Conservation (phyloP, 768 basidiomycete genomes). For the Holtermanniella nyarrowii region DNA sequence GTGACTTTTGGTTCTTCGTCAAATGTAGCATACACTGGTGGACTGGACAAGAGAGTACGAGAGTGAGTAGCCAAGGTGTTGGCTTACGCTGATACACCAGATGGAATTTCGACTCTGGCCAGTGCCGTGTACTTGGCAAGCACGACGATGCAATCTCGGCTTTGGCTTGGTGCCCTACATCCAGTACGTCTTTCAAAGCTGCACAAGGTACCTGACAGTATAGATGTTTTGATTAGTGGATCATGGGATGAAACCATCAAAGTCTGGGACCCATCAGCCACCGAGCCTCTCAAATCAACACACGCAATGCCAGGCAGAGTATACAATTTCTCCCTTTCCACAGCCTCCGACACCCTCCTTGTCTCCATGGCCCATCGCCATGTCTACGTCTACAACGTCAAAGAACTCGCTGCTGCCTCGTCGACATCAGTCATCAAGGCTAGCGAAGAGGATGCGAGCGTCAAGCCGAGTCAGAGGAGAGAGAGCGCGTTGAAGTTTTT, state of each 20-base stretch:
- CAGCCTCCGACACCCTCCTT: slow-evolving; percentile 67
- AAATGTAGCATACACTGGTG: slow-evolving; percentile 67
- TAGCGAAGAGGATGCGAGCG: slow-evolving; percentile 35
- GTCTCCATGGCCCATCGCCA: slow-evolving; percentile 86
- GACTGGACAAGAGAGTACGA: slow-evolving; percentile 70
- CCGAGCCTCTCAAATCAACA: slow-evolving; percentile 51
- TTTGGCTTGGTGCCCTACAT: slow-evolving; percentile 58
- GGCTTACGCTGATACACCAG: slow-evolving; percentile 43
- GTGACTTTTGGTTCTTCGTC: slow-evolving; percentile 59
- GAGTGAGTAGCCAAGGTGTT: too few relatives aligned
- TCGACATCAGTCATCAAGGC: not conserved
- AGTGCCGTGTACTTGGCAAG: slow-evolving; percentile 61
- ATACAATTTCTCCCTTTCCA: slow-evolving; percentile 60
- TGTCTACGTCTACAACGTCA: slow-evolving; percentile 79
- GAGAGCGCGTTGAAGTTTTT: slow-evolving; percentile 93
- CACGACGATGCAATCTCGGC: slow-evolving; percentile 71
- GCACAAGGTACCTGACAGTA: not conserved
- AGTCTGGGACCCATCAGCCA: slow-evolving; percentile 60
- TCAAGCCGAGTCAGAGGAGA: slow-evolving; percentile 60
- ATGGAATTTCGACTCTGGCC: slow-evolving; percentile 65
- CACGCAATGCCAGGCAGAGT: slow-evolving; percentile 69
- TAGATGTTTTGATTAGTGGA: slow-evolving; percentile 68
- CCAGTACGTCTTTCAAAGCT: slow-evolving; percentile 47
- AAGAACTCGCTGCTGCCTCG: slow-evolving; percentile 50
- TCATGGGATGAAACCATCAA: slow-evolving; percentile 87